Base-by-base conservation (phyloP, 306 rosid genomes). In the Vigna hirtella region DNA sequence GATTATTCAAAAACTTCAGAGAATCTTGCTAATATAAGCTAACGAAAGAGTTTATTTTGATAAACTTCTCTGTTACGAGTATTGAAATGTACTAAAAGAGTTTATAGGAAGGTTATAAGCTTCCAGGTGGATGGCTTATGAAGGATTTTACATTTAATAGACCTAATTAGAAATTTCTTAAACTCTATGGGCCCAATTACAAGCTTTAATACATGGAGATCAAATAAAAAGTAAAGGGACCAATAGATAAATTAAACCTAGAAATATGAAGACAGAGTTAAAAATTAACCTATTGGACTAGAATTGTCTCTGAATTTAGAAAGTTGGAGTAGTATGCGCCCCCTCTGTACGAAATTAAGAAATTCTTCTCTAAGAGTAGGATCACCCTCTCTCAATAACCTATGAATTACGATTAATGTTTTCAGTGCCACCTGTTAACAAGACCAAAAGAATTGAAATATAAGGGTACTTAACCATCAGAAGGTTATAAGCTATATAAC, bases 241-340 rank as follows among this genome's bases (percentile, higher is more conserved):
- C 53, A 1, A 14, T 24, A 12, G 16, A 72, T 38, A 14, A 55
- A 20, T 72, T 20, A 17, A 55, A 36, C 2, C 51, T 30, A 18
- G 24, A 74, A 59, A 36, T 17, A 26, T 30, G 36, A 74, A 66
- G 51, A 72, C 20, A 77, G 62, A 77, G 73, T 58, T 30, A 42
- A 70, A 71, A 81, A 73, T 8, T 75, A 84, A 90, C 97, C 97
- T 48, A 90, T 90, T 48, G 96, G 93, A 66, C 97, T 89, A 66
- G 97, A 88, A 82, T 92, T 96, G 53, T 92, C 96, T 85, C 90
- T 92, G 79, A 93, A 93, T 82, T 93, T 89, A 71, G 96, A 90
- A 61, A 90, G 92, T 81, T 89, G 93, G 73, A 93, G 96, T 73
- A 93, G 96, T 73, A 93, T 87, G 30, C 87, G 81, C 9, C 86